Evolutionary conservation across 495 filamentous ascomycete species (phyloP), one percentile per base, ranked within the genome.

Genomic region (Pyrenopolyporus hunteri): DNA sequence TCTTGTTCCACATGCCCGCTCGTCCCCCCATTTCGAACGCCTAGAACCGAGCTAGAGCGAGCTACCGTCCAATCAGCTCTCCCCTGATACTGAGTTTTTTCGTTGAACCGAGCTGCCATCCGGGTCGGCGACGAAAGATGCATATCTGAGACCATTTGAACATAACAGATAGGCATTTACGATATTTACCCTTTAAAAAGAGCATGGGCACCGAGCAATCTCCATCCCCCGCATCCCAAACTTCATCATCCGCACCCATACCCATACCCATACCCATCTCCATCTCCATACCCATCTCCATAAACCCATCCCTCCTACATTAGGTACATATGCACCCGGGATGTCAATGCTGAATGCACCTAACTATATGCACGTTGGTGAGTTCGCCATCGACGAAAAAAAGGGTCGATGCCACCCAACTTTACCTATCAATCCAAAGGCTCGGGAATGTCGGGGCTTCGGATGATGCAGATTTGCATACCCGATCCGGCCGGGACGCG

Each of bases 1-100:
- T 40, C 16, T 29, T 56, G 62, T 60, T 55, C 56, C 62, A 65
- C 55, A 40, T 14, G 19, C 26, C 56, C 56, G 51, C 45, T 45
- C 29, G 19, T 20, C 56, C 56, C 46, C 45, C 50, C 29, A 35
- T 31, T 45, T 37, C 37, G 49, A 49, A 64, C 54, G 59, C 50
- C 55, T 56, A 65, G 62, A 65, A 65, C 45, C 51, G 57, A 60
- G 45, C 50, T 60, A 66, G 56, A 31, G 36, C 36, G 20, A 35
- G 9, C 20, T 11, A n/a, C 22, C 14, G 23, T 29, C 55, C 61
- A 64, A 64, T 64, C 48, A 59, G n/a, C n/a, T n/a, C n/a, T n/a
- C n/a, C n/a, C 10, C 51, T 31, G 11, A 13, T 45, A 29, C 6
- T 19, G 5, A 8, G 10, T 14, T 16, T 35, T 2, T 39, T 39